Conservation (phyloP, 2,329 filamentous ascomycete species). For the Phoma sp. region DNA sequence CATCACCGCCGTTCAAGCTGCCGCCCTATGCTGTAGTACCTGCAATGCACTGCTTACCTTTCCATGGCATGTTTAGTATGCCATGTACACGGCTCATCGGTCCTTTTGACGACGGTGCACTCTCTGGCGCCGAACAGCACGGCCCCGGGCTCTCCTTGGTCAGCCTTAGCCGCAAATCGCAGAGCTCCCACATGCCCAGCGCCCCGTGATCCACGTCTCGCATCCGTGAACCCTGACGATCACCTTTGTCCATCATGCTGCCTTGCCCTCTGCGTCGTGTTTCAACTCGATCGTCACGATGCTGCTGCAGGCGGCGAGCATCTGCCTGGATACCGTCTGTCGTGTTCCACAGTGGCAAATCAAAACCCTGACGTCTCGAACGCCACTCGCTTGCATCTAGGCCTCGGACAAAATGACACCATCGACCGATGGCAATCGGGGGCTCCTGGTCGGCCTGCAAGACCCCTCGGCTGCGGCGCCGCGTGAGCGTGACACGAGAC, state of each 20-base stretch:
- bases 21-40: too few relatives aligned
- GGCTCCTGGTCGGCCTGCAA: slow-evolving; percentile 10
- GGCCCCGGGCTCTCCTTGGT: slow-evolving; percentile 5
- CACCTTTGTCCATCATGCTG: slow-evolving; percentile 6
- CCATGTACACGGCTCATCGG: background rate
- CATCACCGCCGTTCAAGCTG: too few relatives aligned
- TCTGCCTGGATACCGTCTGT: background rate
- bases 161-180: slow-evolving; percentile 16
- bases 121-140: slow-evolving; percentile 11
- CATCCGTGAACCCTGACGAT: slow-evolving; percentile 7
- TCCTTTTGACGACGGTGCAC: background rate
- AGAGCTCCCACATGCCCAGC: slow-evolving; percentile 3
- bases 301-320: background rate
- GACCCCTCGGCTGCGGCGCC: slow-evolving; percentile 7
- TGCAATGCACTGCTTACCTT: too few relatives aligned
- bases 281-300: slow-evolving; percentile 1
- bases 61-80: too few relatives aligned
- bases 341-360: slow-evolving; percentile 16
- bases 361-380: slow-evolving; percentile 4
- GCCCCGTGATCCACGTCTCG: slow-evolving; percentile 11
- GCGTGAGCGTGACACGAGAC: slow-evolving; percentile 14
- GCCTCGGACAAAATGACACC: slow-evolving; percentile 17
- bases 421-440: slow-evolving; percentile 17
- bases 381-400: slow-evolving; percentile 20
- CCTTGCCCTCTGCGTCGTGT: background rate